Evolutionary conservation across 2,329 filamentous ascomycete genomes (phyloP).

Genomic region (Cercospora nicotianae): DNA sequence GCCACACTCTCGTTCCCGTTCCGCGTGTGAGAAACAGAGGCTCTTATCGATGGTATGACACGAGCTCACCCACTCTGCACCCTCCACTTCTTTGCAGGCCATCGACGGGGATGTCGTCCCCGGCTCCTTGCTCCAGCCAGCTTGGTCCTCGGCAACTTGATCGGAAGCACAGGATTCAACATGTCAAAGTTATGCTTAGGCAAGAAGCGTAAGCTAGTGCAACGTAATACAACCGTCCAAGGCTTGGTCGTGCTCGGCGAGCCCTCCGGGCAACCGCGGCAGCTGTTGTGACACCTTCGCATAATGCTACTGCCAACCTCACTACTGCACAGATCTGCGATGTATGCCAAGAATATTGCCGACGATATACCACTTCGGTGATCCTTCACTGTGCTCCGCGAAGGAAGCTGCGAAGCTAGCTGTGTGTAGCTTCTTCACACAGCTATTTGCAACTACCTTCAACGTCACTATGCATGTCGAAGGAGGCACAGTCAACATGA

Average conservation of each 20-base stretch:
- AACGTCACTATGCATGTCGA: conserved; percentile 10
- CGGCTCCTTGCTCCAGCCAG: neutral
- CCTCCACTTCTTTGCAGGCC: neutral
- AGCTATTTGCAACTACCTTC: conserved; percentile 3
- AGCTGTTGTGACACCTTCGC: neutral
- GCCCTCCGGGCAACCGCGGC: neutral
- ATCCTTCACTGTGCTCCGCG: neutral
- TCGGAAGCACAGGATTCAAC: neutral
- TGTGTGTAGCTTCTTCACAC: neutral
- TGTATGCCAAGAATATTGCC: neutral
- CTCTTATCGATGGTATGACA: neutral
- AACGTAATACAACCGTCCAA: neutral
- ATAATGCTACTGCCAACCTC: neutral
- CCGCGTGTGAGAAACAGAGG: neutral
- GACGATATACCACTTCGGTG: neutral
- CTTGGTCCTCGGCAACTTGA: neutral
- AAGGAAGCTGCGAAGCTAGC: neutral
- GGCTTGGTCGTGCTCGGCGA: neutral
- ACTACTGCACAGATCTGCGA: neutral
- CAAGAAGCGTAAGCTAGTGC: conserved; percentile 5
- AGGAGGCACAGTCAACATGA: neutral
- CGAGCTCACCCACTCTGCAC: neutral
- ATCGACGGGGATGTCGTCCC: neutral
- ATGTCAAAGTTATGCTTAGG: conserved; percentile 2
- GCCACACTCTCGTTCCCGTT: neutral